A percentile compares a stretch with the other conserved stretches of the same genome.
These are phyloP conservation scores for Lagerstroemia speciosa DNA, from an alignment of 345 rosid genomes.

Conservation along the genomic window DNA sequence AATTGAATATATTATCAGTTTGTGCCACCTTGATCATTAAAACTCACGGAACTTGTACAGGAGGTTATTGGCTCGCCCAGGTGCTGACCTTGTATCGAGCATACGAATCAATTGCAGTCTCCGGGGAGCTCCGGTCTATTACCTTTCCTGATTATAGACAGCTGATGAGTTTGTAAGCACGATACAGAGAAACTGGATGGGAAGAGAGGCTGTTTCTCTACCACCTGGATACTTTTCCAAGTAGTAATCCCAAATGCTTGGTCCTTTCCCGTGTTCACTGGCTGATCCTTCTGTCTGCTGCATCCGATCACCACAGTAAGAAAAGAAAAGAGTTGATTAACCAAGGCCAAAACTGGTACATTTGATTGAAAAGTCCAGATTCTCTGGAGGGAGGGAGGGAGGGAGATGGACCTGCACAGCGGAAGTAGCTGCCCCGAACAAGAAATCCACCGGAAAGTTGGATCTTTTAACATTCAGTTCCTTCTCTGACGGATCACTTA, in stretches of 20 bases:
- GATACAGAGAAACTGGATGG: background rate
- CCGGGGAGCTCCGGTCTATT: constrained; percentile 10
- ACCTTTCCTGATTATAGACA: constrained; percentile 11
- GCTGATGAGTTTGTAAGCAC: background rate
- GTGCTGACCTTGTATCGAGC: constrained; percentile 25
- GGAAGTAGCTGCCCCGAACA: constrained; percentile 29
- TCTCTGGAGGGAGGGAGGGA: background rate
- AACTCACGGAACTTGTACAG: background rate
- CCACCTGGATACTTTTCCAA: constrained; percentile 10
- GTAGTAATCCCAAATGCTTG: constrained; percentile 25
- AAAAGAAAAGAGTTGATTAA: background rate
- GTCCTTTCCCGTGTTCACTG: constrained; percentile 19
- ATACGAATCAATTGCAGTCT: constrained; percentile 28
- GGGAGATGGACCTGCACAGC: constrained; percentile 25
- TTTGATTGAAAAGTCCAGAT: background rate
- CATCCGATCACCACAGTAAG: background rate
- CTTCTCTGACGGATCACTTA: background rate
- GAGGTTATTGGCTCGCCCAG: background rate
- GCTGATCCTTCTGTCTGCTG: constrained; percentile 34
- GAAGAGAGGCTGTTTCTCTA: too few species aligned
- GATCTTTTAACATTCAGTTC: constrained; percentile 17
- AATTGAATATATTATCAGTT: background rate
- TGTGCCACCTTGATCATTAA: background rate
- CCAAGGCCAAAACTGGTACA: background rate
- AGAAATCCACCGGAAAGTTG: constrained; percentile 26